Base-by-base conservation (phyloP, 805 yeast species). In the Kuraishia floccosa region DNA sequence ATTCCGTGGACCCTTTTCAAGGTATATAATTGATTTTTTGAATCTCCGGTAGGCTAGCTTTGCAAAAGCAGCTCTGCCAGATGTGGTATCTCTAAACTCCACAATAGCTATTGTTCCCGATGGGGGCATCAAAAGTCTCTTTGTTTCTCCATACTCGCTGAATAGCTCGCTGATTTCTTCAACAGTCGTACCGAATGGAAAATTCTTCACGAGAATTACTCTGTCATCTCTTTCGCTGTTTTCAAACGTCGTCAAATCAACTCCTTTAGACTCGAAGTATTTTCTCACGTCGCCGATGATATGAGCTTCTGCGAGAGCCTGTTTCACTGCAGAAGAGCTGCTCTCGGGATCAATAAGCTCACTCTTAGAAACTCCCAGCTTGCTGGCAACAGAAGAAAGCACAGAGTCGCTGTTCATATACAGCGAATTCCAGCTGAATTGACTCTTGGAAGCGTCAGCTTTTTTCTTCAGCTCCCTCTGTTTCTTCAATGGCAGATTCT, bases 261-360 rank as follows among this genome's bases (percentile, higher is more conserved):
- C 83, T 22, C 94, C 94, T 48, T 78, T 78, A 16, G 62, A 55
- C 51, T 85, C 94, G 53, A 91, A 91, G 55, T 76, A 91, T 42
- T 73, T 72, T 47, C 95, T 72, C 9, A 91, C 94, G 52, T 80
- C 91, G 27, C 87, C 91, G 46, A 91, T 77, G 12, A 87, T 95
- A 47, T 86, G 91, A 2, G 96, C 93, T 58, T 91, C 98, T 0
- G 98, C 97, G 39, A 91, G 67, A 0, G 98, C 97, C 55, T 87
- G 97, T 50, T 87, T 84, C 10, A 91, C 97, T 1, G 95, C 96
- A 31, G 94, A 80, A 36, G 67, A 76, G 6, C 94, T 68, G 40
- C 76, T 83, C 43, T 84, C 81, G 1, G 96, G 89, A 52, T 91
- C 93, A 37, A 91, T 70, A 46, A 91, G 65, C 35, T 85, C 84